A percentile compares a stretch with the other conserved stretches of the same genome.
phyloP scores from a whole-genome alignment of 176 grass and related monocot genomes.

The barley (Hordeum vulgare) region MorexV3_pseudomolecules_assembly NC_058524.1:6653664-6654163 shows the following conservation, averaged over 20 bases:
- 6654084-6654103: conserved; percentile 1
- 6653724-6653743: not conserved
- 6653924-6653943: no score
- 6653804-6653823: not conserved
- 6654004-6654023: conserved; percentile 20
- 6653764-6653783: no score
- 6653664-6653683: no score
- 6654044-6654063: not conserved
- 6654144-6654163: conserved; percentile 10
- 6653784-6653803: not conserved
- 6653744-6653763: no score
- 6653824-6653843: not conserved
- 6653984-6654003: conserved; percentile 26
- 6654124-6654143: not conserved
- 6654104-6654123: not conserved
- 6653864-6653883: not conserved
- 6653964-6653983: not conserved
- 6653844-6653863: no score
- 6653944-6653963: not conserved
- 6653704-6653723: no score
- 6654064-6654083: not conserved
- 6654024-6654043: conserved; percentile 18
- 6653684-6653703: no score
- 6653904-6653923: not conserved
- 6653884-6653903: not conserved